Evolutionary conservation across 257 asterid genomes (phyloP).

Genomic region (Solanum tarijense): DNA sequence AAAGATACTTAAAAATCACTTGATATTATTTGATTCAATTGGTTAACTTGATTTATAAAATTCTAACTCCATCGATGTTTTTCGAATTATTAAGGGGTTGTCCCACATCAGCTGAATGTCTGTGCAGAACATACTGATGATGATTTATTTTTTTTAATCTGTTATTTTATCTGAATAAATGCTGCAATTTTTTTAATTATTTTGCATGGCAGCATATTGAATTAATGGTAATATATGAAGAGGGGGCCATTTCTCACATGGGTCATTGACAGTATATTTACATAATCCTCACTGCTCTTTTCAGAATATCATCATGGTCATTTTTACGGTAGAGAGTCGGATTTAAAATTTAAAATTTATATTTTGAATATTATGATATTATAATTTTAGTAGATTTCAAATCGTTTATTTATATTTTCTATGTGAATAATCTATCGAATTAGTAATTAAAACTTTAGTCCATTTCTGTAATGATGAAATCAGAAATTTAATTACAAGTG

Average conservation of each 20-base stretch:
- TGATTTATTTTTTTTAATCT: neutral
- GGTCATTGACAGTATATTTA: neutral
- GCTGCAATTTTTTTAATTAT: neutral
- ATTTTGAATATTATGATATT: neutral
- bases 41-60: neutral
- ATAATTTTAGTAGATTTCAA: neutral
- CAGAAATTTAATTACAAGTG: neutral
- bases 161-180: neutral
- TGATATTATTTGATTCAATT: neutral
- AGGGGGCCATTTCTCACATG: slow-evolving; percentile 4
- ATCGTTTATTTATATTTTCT: too few species aligned
- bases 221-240: neutral
- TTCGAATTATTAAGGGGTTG: neutral
- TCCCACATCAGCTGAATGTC: neutral
- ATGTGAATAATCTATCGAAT: neutral
- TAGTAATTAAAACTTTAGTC: neutral
- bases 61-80: neutral
- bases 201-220: slow-evolving; percentile 1
- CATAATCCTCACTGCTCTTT: neutral
- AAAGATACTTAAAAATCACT: neutral
- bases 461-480: fast-evolving
- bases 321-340: neutral
- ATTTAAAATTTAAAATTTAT: neutral
- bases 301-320: neutral
- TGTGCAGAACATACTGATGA: neutral